phyloP scores from a whole-genome alignment of 768 basidiomycete species.

The Amanita thiersii region DNA sequence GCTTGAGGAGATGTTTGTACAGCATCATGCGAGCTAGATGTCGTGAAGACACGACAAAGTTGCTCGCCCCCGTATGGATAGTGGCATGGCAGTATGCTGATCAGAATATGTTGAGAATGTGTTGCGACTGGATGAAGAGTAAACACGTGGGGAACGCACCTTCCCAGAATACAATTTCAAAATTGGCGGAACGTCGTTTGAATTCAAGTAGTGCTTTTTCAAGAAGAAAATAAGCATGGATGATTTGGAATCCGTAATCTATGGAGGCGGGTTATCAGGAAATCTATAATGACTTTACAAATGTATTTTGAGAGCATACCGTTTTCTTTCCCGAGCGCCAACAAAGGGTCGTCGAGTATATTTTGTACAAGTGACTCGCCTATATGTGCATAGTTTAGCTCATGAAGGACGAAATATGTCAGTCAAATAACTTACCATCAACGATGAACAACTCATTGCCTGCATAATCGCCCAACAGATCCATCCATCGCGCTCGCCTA shows the following conservation, averaged over 20 bases:
- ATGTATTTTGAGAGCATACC: constrained; percentile 24
- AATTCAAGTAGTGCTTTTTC: constrained; percentile 47
- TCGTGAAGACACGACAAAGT: constrained; percentile 35
- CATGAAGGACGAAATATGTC: constrained; percentile 1
- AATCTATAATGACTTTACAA: not conserved
- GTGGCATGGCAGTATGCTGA: constrained; percentile 38
- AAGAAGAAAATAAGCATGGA: constrained; percentile 50
- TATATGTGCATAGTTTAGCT: constrained; percentile 15
- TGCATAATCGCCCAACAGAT: constrained; percentile 64
- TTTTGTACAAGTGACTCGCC: constrained; percentile 55
- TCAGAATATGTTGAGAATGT: not conserved
- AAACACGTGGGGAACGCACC: constrained; percentile 21
- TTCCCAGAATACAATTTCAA: constrained; percentile 60
- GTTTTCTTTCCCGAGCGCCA: constrained; percentile 41
- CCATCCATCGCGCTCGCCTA: constrained; percentile 38
- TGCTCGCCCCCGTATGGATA: constrained; percentile 25
- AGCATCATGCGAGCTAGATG: constrained; percentile 44
- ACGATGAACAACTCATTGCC: constrained; percentile 59
- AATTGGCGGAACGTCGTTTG: constrained; percentile 38
- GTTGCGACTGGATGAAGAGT: not conserved
- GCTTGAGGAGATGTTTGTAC: constrained; percentile 36
- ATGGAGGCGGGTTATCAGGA: not conserved
- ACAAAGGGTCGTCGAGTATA: constrained; percentile 52
- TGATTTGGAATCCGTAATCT: constrained; percentile 53
- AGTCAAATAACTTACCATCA: constrained; percentile 35